Evolutionary conservation across 768 basidiomycete species (phyloP).

Genomic region (Boletus tomentosulus): DNA sequence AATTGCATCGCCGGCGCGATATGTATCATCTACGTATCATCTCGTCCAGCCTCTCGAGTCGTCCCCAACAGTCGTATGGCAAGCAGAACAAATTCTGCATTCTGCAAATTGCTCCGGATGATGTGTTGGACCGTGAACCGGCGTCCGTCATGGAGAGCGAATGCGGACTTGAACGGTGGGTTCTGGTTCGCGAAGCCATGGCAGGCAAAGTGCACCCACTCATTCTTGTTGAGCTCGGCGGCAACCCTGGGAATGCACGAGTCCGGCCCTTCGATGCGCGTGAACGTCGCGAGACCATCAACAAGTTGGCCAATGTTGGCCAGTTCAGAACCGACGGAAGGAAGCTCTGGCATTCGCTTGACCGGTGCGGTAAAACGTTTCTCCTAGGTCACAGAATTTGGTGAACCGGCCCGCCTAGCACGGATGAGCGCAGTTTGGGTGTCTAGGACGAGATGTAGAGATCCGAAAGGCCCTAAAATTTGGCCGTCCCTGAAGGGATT

Average conservation of each 20-base stretch:
- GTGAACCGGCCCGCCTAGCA: no score
- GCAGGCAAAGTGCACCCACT: conserved; percentile 23
- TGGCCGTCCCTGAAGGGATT: conserved; percentile 5
- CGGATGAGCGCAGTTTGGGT: conserved; percentile 13
- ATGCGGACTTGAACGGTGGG: conserved; percentile 13
- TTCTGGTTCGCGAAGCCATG: conserved; percentile 8
- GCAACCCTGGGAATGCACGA: not conserved
- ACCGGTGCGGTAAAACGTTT: conserved; percentile 3
- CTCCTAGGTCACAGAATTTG: not conserved
- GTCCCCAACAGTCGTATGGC: conserved; percentile 23
- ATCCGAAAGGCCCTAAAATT: conserved; percentile 9
- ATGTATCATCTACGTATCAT: not conserved
- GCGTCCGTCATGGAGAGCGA: not conserved
- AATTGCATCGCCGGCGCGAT: not conserved
- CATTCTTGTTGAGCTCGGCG: not conserved
- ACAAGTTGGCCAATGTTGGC: not conserved
- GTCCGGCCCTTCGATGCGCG: not conserved
- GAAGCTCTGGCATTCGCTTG: not conserved
- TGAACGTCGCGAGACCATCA: not conserved
- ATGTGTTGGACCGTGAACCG: conserved; percentile 1
- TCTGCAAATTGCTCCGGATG: conserved; percentile 1
- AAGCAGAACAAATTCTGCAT: conserved; percentile 16
- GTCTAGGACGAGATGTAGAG: conserved; percentile 21
- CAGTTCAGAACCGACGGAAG: not conserved
- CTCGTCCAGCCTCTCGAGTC: not conserved